A percentile compares a stretch with the other conserved stretches of the same genome.
Evolutionary conservation across 2,329 filamentous ascomycete species (phyloP).

Genomic region (Hawksworthiomyces lignivorus): DNA sequence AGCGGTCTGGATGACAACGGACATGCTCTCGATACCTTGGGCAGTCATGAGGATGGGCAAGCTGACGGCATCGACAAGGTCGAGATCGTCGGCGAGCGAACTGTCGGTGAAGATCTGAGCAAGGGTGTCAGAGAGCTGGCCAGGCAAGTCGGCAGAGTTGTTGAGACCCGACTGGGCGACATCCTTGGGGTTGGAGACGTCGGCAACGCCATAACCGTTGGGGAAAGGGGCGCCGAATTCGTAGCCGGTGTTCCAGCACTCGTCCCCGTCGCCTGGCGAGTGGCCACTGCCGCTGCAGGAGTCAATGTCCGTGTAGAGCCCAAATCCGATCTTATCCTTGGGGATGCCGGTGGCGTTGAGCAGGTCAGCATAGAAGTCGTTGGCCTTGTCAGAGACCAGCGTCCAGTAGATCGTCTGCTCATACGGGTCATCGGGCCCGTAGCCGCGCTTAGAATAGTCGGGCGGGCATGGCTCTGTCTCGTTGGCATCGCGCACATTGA

Average conservation of each 20-base stretch:
- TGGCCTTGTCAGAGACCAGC: constrained; percentile 14
- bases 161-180: constrained; percentile 8
- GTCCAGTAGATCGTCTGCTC: constrained; percentile 14
- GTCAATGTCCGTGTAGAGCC: constrained; percentile 3
- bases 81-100: constrained; percentile 4
- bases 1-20: constrained; percentile 16
- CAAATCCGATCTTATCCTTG: constrained; percentile 17
- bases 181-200: constrained; percentile 18
- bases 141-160: no score
- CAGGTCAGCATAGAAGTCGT: no score
- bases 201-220: no score
- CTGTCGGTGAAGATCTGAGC: not conserved
- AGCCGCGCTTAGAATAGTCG: no score
- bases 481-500: no score
- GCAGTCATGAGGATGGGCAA: constrained; percentile 16
- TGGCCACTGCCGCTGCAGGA: no score
- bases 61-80: constrained; percentile 16
- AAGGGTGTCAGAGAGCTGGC: constrained; percentile 12
- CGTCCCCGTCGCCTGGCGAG: no score
- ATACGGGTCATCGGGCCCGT: no score
- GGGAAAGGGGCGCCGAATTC: constrained; percentile 15
- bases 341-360: constrained; percentile 15
- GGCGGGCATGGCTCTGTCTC: no score
- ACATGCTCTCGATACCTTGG: constrained; percentile 17
- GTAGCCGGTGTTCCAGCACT: constrained; percentile 6